Evolutionary conservation across 148 eudicot genomes (phyloP), one percentile per base, ranked within the genome.

Genomic region (Rhododendron ovatum): DNA sequence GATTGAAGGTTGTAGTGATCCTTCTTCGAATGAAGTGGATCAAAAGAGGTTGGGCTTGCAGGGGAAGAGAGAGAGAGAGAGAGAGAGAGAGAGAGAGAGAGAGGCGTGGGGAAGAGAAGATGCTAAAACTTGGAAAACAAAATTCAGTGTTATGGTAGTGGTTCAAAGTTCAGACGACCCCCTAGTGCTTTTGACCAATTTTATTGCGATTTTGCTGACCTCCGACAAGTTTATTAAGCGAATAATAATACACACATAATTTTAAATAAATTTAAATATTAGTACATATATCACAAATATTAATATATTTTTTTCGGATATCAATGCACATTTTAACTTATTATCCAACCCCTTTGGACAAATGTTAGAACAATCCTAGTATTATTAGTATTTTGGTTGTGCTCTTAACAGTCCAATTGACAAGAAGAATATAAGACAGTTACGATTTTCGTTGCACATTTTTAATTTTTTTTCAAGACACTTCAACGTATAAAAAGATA

Each of bases 21-120:
- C 73, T 35, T 75, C 81, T 83, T 28, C 78, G 57, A 83, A 15
- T 69, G 24, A 45, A 3, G 61, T 30, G 12, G 57, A 83, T 83
- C 39, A 28, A 65, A 5, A 61, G 1, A 33, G 2, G 81, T 43
- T 12, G 74, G 33, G 74, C 14, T 67, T 24, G 69, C 5, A 35
- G 24, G 15, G 80, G 77, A 26, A 53, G n/a, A 74, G 18, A 48
- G 73, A 82, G 84, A 82, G 20, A 57, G 75, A 63, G 71, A 57
- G 84, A 17, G 35, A 80, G 43, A 35, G 33, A n/a, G n/a, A n/a
- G 84, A 82, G 75, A 63, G 71, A 57, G 84, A 17, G 35, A 80
- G 43, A 35, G 33, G 39, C 28, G 61, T 12, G 13, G 59, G 18
- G 83, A 80, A 50, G 83, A 80, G 83, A 80, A 50, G 83, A 80